Evolutionary conservation across 2,329 filamentous ascomycete species (phyloP), one percentile per base, ranked within the genome.

Genomic region (Claviceps spartinae): DNA sequence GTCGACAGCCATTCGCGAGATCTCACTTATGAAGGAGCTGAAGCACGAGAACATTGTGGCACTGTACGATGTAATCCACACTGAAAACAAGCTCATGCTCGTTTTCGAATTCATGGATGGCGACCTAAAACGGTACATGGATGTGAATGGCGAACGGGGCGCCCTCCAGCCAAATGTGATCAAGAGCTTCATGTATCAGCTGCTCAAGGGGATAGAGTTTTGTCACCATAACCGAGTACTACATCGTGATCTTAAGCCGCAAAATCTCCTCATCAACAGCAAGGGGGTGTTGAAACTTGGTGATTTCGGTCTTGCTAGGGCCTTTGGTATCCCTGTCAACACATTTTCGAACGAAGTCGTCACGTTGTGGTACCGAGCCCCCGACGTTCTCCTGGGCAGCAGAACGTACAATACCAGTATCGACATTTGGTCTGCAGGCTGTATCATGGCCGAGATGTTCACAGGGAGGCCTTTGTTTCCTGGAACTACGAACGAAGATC

Each of bases 391-490:
- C 49, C 79, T 98, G 46, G 93, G 93, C 50, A 93, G 86, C 62
- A 77, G 93, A 58, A 97, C 93, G 22, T 98, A 98, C 73, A 98
- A 95, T 71, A 98, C 93, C n/a, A 95, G 88, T 70, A 97, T 98
- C 67, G 93, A 98, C 64, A 97, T 98, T 65, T 98, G 93, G 93
- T 95, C 88, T 6, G 93, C 93, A 6, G 93, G 93, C 52, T 98
- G 93, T 69, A 98, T 98, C 74, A 97, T 98, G 93, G 93, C 93
- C 9, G 93, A 98, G 71, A 96, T 98, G 89, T 97, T 94, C 69
- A 96, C 91, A 0, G 93, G 93, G 4, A 81, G 93, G 18, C 93
- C 93, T 0, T 78, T 98, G 6, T 98, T 98, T 72, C 93, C 93
- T 0, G 93, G 93, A 54, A 98, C 93, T 1, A 96, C 93, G 40